Evolutionary conservation across 1,139 yeast genomes (phyloP), one percentile per base, ranked within the genome.

Genomic region (Hyphopichia wangnamkhiaoensis): DNA sequence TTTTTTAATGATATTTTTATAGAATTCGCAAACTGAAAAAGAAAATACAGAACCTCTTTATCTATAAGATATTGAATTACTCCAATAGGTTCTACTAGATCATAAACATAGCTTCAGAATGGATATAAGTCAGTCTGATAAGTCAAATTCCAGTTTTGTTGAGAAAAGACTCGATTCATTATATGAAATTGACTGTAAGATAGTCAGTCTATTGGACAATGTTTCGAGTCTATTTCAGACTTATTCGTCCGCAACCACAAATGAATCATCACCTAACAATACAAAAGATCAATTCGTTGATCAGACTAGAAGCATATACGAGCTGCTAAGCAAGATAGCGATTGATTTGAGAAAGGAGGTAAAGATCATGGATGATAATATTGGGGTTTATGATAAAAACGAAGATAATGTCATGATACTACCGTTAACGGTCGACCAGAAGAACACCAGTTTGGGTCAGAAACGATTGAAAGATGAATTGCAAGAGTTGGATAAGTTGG

Each of bases 341-440:
- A 71, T 77, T 14, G 69, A 67, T 39, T 56, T 82, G 35, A 62
- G 85, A 27, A 71, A 74, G 40, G 87, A 82, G 47, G 77, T 82
- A 31, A 76, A 76, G 52, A 54, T 74, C 5, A 66, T 80, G 65
- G 85, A 81, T 56, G 80, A 76, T 36, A 77, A 79, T 45, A 73
- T 73, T 17, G 82, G 81, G 1, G 74, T 72, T 5, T 63, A 64
- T 42, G 67, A 65, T 40, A 63, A 62, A 42, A 71, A 73, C 45
- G 59, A 64, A 15, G 79, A 76, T 47, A 68, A 69, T 13, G 62
- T 76, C 12, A 79, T 77, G 69, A 71, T 81, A 20, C 60, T 80
- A 26, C 87, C 88, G 2, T 75, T 81, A 2, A 68, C 72, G 31
- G 79, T 82, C 16, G 82, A 79, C 44, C 83, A 80, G 50, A 81